Evolutionary conservation across 352 stramenopile species (phyloP).

Genomic region (Phytophthora niederhauseri): DNA sequence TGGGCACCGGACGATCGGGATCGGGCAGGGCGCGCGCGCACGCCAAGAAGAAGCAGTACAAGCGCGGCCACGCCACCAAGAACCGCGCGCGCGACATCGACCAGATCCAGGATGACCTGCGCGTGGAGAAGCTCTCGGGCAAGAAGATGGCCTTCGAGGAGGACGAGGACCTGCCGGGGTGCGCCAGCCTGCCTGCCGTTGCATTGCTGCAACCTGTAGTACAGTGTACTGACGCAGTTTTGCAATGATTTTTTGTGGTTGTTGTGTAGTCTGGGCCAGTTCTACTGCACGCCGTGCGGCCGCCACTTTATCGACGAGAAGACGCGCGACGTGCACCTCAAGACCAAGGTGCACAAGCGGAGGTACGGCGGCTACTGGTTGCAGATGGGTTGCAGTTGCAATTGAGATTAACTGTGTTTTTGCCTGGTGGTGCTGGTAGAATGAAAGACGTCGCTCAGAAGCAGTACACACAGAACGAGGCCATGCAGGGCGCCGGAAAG

Average conservation of each 20-base stretch:
- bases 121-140: slow-evolving; percentile 60
- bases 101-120: slow-evolving; percentile 90
- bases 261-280: slow-evolving; percentile 70
- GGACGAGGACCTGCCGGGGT: slow-evolving; percentile 88
- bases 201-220: not conserved
- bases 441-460: slow-evolving; percentile 91
- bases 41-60: slow-evolving; percentile 91
- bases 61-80: slow-evolving; percentile 84
- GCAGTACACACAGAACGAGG: slow-evolving; percentile 90
- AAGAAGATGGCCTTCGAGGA: slow-evolving; percentile 72
- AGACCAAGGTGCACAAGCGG: slow-evolving; percentile 89
- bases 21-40: slow-evolving; percentile 68
- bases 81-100: slow-evolving; percentile 81
- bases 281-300: slow-evolving; percentile 88
- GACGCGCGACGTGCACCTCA: slow-evolving; percentile 80
- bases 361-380: slow-evolving; percentile 36
- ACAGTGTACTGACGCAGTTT: not conserved
- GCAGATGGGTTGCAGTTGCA: not conserved
- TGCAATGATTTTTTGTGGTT: not conserved
- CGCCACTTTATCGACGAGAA: slow-evolving; percentile 87
- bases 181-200: slow-evolving; percentile 11
- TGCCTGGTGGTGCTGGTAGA: slow-evolving; percentile 25
- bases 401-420: not conserved
- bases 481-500: slow-evolving; percentile 74
- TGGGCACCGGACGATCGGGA: slow-evolving; percentile 46